Evolutionary conservation across 2,329 filamentous ascomycete genomes (phyloP), one percentile per base, ranked within the genome.

Genomic region (Alternaria brassicae): DNA sequence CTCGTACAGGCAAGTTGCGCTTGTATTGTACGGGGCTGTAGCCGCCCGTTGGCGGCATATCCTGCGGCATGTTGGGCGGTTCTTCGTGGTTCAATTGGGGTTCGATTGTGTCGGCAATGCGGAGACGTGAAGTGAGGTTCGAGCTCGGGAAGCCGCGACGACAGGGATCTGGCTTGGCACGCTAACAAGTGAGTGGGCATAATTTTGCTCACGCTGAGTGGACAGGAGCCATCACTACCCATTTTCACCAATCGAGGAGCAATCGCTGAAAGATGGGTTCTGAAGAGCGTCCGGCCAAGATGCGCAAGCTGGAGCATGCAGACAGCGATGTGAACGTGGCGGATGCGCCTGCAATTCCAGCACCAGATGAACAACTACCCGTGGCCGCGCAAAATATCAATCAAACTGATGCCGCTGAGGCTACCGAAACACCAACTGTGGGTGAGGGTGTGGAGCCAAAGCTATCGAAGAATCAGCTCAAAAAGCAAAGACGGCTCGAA

Each of bases 1-100:
- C 94, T 75, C 90, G 90, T 65, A 91, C 89, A 66, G 95, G 95
- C 63, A 99, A 84, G 83, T 98, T 98, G 81, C 95, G 91, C 88
- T 96, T 96, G 86, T 97, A 99, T 83, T 99, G 95, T 69, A 99
- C 90, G 80, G 94, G 90, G 80, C 89, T 90, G 82, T 99, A 99
- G 85, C 95, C 95, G 84, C 94, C 95, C 77, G 82, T 80, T 72
- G 95, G 95, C 84, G 95, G 95, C 88, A 99, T 92, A 85, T 99
- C 95, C 86, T 98, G 93, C 84, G 91, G 89, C 94, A 98, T 97
- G 77, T 68, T 89, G 84, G 63, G 66, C 59, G 61, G 55, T 67
- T 62, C 36, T 61, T 60, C 52, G 68, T 65, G 62, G 63, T 47
- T 70, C 71, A 75, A 76, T 77, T 60, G 64, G 69, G 61, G 52